Percentiles rank a stretch among this genome's conserved stretches.
These are phyloP conservation scores for Xerocomus nothofagi DNA, from an alignment of 1,284 basidiomycete species.

Conservation along the genomic window DNA sequence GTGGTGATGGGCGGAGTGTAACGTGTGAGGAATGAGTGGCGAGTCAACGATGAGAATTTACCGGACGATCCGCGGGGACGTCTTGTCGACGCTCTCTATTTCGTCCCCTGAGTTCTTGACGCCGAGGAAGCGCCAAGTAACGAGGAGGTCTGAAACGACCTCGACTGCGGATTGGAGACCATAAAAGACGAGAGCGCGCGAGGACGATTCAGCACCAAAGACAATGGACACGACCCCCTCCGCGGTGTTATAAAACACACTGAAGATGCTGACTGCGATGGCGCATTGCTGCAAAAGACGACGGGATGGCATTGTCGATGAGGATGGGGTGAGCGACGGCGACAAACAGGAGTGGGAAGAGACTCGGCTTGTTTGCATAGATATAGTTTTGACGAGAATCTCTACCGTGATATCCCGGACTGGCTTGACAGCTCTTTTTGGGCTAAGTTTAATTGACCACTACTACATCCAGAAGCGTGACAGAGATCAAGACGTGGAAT, in stretches of 20 bases:
- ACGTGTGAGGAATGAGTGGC: not conserved
- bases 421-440: not conserved
- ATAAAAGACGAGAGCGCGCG: constrained; percentile 51
- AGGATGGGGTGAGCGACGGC: not conserved
- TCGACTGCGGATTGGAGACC: constrained; percentile 43
- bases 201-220: constrained; percentile 45
- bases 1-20: not conserved
- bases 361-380: not conserved
- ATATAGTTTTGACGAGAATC: not conserved
- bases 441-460: not conserved
- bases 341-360: not conserved
- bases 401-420: not conserved
- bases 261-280: constrained; percentile 35
- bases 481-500: not conserved
- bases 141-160: constrained; percentile 18
- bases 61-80: constrained; percentile 31
- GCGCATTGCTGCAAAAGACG: constrained; percentile 33
- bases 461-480: not conserved
- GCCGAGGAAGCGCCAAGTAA: constrained; percentile 42
- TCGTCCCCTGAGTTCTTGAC: constrained; percentile 38
- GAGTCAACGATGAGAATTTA: constrained; percentile 6
- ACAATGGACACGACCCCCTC: constrained; percentile 41
- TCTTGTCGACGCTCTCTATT: constrained; percentile 3
- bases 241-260: constrained; percentile 35
- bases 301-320: constrained; percentile 20